Evolutionary conservation across 192 early-diverging fungal genomes (phyloP), one percentile per base, ranked within the genome.

Genomic region (Kickxella alabastrina): DNA sequence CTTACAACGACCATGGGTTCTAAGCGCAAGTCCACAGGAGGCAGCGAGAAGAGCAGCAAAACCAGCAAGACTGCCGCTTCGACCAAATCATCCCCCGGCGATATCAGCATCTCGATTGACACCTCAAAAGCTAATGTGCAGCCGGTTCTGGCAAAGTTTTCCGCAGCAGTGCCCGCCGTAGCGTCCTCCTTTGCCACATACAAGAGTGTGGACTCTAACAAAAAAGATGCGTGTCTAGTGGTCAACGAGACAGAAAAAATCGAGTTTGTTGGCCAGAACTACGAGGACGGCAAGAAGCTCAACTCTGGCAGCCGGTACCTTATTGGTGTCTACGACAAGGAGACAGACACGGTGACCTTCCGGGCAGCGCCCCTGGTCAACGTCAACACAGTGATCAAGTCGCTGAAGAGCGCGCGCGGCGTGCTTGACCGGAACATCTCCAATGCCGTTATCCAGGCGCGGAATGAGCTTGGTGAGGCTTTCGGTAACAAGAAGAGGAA

Each of bases 401-500:
- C 86, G 21, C 67, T 86, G 6, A 87, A 83, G 60, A 63, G 52
- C 18, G 59, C 73, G 18, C 52, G 57, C 19, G 78, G 71, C 22
- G 72, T 84, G 40, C 64, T 58, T 9, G 81, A 77, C 10, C 40
- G 57, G 13, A 46, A 55, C 39, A 54, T 37, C 31, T 49, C 51
- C 25, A 31, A 59, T n/a, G 71, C 82, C 74, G 80, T 81, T 23
- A 25, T 78, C 43, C 53, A 67, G 41, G 89, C 89, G 14, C 78
- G 90, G 44, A 89, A 85, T 56, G 76, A 80, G 43, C 77, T 98
- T 42, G 94, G 94, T 52, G 82, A 92, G 62, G 83, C 87, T 14
- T 98, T 98, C 63, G 95, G 95, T 58, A 92, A 88, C 47, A 89
- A 91, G 77, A 95, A 94, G 78, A 70, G 81, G 41, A 85, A 87